Base-by-base conservation (phyloP, 2,329 filamentous ascomycete genomes). In the Aureobasidium leucospermi region DNA sequence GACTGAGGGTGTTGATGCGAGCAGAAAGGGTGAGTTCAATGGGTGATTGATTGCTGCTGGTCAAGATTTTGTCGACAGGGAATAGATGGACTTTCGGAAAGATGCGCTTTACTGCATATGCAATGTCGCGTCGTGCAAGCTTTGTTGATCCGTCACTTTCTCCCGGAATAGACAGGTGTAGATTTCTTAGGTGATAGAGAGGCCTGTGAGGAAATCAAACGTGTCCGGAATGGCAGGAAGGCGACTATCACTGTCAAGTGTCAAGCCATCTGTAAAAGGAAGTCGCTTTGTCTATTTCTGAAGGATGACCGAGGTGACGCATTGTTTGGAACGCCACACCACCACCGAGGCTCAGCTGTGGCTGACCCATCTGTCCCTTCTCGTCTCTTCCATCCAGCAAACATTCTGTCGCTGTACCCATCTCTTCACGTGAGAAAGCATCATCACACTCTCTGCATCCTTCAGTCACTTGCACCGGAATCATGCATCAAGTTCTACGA, bases 61-160 rank as follows among this genome's bases (percentile, higher is more conserved):
- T 23, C 6, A 19, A 32, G 51, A 23, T 43, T 42, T 28, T 55
- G 38, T 55, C 39, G 51, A 32, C 38, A 16, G 39, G 5, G 38
- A 42, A 31, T 13, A 34, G 23, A 13, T 10, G n/a, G 39, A 43
- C 45, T 46, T n/a, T 19, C 39, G 39, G 51, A 56, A 36, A 16
- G 45, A 56, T 56, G 52, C 52, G 52, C 16, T 56, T 34, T 15
- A 31, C 41, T 56, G 52, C 52, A 56, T 56, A 46, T 56, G 52
- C 52, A 39, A 42, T 53, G 49, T 32, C 36, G 49, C 28, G 49
- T 42, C 9, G 51, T 42, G 39, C 48, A 56, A 43, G 23, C n/a
- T 38, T 56, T 56, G 41, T 34, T 46, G 52, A 45, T 38, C 16
- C 41, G 52, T 56, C 52, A 38, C 52, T 56, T 56, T 47, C 23